A percentile compares a stretch with the other conserved stretches of the same genome.
phyloP scores from a whole-genome alignment of 805 yeast species.

The Cyberlindnera nakhonratchasimensis region DNA sequence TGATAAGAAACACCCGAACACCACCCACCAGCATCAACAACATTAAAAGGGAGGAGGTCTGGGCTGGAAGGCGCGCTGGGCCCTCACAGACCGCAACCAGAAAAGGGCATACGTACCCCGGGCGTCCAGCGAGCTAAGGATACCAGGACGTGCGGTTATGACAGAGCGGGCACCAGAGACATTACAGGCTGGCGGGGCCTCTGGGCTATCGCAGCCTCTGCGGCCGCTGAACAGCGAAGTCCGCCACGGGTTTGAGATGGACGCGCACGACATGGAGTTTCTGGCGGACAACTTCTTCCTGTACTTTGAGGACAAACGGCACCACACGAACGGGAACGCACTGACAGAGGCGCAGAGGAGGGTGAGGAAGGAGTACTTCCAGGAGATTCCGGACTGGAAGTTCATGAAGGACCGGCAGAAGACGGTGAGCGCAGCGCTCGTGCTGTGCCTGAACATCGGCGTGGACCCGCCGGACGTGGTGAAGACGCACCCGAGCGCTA shows the following conservation, averaged over 20 bases:
- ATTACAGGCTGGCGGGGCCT: neutral
- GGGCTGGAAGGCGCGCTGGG: neutral
- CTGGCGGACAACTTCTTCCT: slow-evolving; percentile 69
- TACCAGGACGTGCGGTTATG: too few relatives aligned
- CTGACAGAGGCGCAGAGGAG: slow-evolving; percentile 49
- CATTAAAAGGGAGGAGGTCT: neutral
- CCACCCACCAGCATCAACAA: neutral
- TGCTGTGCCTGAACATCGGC: slow-evolving; percentile 85
- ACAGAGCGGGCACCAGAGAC: neutral
- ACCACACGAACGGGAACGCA: slow-evolving; percentile 86
- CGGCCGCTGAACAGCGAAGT: slow-evolving; percentile 43
- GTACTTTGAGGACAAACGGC: slow-evolving; percentile 89
- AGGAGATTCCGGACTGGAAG: slow-evolving; percentile 87
- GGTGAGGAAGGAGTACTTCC: slow-evolving; percentile 48
- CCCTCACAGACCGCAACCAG: neutral
- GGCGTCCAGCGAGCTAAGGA: too few relatives aligned
- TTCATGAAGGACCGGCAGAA: slow-evolving; percentile 84
- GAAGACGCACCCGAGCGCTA: slow-evolving; percentile 91
- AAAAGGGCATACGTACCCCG: too few relatives aligned
- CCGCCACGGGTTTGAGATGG: slow-evolving; percentile 69
- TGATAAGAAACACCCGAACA: neutral
- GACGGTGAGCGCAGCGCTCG: slow-evolving; percentile 90
- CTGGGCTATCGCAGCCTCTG: slow-evolving; percentile 11
- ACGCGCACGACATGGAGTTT: slow-evolving; percentile 51
- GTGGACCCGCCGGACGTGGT: slow-evolving; percentile 97